A percentile compares a stretch with the other conserved stretches of the same genome.
These are phyloP conservation scores for Paracamarosporium sp. DNA, from an alignment of 2,329 filamentous ascomycete species.

Conservation along the genomic window DNA sequence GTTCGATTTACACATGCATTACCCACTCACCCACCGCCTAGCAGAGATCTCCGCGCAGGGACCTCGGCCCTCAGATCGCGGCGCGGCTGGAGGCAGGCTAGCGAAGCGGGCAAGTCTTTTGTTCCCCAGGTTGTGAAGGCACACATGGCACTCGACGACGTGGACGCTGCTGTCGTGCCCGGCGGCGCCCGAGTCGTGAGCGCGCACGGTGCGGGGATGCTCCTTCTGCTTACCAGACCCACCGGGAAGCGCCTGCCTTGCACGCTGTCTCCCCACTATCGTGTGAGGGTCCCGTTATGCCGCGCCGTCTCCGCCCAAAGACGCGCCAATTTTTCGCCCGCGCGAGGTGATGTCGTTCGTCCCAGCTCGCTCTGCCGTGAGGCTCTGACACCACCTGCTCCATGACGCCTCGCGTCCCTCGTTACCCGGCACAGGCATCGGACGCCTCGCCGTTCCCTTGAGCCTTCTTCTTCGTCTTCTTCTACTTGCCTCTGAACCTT, in stretches of 20 bases:
- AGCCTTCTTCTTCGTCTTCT: slow-evolving; percentile 11
- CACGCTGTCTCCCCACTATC: slow-evolving; percentile 19
- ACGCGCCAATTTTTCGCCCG: slow-evolving; percentile 12
- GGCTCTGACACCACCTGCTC: slow-evolving; percentile 8
- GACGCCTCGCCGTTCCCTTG: slow-evolving; percentile 7
- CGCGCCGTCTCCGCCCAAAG: slow-evolving; percentile 16
- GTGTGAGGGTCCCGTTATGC: slow-evolving; percentile 10
- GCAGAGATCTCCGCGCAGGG: background rate
- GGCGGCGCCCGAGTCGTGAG: background rate
- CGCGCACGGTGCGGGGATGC: background rate
- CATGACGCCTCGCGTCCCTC: slow-evolving; percentile 11
- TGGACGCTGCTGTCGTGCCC: background rate
- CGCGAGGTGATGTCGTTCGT: slow-evolving; percentile 19
- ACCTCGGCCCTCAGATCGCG: background rate
- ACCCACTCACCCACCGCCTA: background rate
- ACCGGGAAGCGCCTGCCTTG: slow-evolving; percentile 9
- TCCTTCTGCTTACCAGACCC: background rate
- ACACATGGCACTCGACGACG: background rate
- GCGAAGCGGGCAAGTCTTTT: background rate
- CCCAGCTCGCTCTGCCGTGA: slow-evolving; percentile 5
- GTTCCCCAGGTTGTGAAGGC: background rate
- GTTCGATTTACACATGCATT: background rate
- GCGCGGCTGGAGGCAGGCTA: background rate
- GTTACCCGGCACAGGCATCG: slow-evolving; percentile 2
- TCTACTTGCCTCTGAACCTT: background rate